Evolutionary conservation across 768 basidiomycete species (phyloP), one percentile per base, ranked within the genome.

Genomic region (Lactifluus subvellereus): DNA sequence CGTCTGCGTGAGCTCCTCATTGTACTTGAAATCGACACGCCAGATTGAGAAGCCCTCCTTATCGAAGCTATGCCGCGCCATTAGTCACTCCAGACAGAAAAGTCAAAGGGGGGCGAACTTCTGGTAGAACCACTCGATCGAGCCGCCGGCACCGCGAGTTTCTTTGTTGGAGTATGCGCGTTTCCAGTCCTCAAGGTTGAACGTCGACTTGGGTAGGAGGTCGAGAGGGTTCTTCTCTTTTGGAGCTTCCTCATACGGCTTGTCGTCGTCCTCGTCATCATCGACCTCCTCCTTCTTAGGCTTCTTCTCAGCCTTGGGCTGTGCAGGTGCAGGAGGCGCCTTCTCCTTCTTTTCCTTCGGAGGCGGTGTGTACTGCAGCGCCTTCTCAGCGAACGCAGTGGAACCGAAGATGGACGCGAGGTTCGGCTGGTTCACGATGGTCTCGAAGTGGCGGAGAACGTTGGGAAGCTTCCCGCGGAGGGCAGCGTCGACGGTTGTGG

Each of bases 131-230:
- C 96, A 98, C 75, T 97, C 93, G 43, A 99, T 70, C 55, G 93
- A 75, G 66, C 91, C 94, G 49, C 75, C 85, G 18, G 88, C 68
- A 42, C 90, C 92, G 59, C 90, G 86, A 43, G 95, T 98, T n/a
- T 98, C 94, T 75, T 88, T 87, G 88, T 98, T 98, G 71, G 94
- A 97, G 81, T 98, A 99, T 49, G 90, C 88, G 50, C 92, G 87
- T 76, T 98, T 98, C 94, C 93, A 97, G 77, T 98, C 94, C 75
- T 96, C 90, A 60, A 94, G 84, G 79, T 93, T 93, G 76, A 91
- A 85, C 6, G 82, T 77, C 11, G 90, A 89, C 76, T 91, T 95
- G 69, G 94, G 93, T 45, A 98, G 84, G 65, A 84, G 81, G 67
- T 97, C 96, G 57, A 96, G 86, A 32, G 96, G 96, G 82, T 97